Evolutionary conservation across 2,329 filamentous ascomycete species (phyloP).

Genomic region (Penicillium nordicum): DNA sequence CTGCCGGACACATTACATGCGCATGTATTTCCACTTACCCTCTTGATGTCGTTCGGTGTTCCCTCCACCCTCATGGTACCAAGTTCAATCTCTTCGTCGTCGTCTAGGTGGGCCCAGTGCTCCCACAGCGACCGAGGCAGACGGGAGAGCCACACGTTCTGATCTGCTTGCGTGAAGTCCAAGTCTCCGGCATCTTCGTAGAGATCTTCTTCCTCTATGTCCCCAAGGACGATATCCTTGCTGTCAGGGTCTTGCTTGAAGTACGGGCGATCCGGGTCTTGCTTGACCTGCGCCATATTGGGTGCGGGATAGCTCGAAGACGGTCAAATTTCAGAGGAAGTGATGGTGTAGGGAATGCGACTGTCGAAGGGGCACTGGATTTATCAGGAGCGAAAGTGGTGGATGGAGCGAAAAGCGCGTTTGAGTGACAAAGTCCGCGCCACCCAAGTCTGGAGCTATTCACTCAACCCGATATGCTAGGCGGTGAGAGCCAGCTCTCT

Average conservation of each 20-base stretch:
- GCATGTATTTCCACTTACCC: constrained; percentile 31
- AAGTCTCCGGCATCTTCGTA: constrained; percentile 66
- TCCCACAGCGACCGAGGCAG: constrained; percentile 79
- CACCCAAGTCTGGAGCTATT: constrained; percentile 7
- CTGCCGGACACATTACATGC: constrained; percentile 3
- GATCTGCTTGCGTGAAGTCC: constrained; percentile 52
- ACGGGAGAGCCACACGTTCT: constrained; percentile 67
- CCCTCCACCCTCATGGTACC: constrained; percentile 66
- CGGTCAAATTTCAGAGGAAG: not conserved
- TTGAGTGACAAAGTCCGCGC: constrained; percentile 1
- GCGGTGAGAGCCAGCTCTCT: constrained; percentile 1
- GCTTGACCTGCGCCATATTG: constrained; percentile 40
- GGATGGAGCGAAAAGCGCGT: not conserved
- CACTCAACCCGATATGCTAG: not conserved
- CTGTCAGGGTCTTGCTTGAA: constrained; percentile 43
- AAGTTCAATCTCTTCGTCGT: constrained; percentile 77
- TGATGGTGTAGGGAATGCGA: not conserved
- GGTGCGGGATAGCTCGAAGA: not conserved
- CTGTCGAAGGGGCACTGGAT: not conserved
- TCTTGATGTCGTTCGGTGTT: constrained; percentile 52
- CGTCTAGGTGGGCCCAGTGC: constrained; percentile 70
- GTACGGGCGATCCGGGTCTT: constrained; percentile 39
- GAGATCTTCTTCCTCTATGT: constrained; percentile 61
- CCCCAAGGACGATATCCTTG: constrained; percentile 34
- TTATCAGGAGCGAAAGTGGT: not conserved